Base-by-base conservation (phyloP, 2,329 filamentous ascomycete species). In the Madurella fahalii region DNA sequence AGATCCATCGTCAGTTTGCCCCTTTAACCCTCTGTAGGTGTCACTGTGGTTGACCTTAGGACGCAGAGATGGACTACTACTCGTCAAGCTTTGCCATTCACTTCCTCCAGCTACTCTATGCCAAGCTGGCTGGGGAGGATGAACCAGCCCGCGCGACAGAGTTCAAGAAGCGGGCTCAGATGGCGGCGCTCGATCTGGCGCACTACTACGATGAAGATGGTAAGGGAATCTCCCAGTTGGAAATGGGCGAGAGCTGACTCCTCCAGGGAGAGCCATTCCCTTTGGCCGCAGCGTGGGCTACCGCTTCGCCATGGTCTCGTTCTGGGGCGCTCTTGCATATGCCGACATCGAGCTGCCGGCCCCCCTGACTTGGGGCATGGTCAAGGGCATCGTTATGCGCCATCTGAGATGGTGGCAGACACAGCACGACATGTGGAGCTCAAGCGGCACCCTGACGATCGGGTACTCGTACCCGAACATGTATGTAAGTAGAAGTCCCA, bases 261-360 rank as follows among this genome's bases (percentile, higher is more conserved):
- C 2, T 13, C 1, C 42, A 64, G 57, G 84, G 5, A 78, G 86
- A 20, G 79, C 86, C 1, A 87, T 90, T 49, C 88, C 89, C 0
- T 93, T 90, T 61, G 89, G 89, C 3, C 81, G 89, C 46, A 89
- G 85, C 50, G 79, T 92, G 47, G 89, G 86, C 7, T 93, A 93
- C 68, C 82, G 88, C n/a, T 92, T 90, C 68, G 88, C 87, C 47
- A 91, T 91, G 84, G 84, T 86, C n/a, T 87, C 84, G 0, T 92
- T 92, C 72, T 92, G 88, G 88, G 85, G 86, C 12, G 85, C 87
- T 0, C 71, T 91, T 30, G 89, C 86, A 1, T 90, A 90, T 63
- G 87, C 87, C 4, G 84, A 84, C 60, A 84, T 90, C 48, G 85
- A 90, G 50, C 77, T 90, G 5, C 87, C 87, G 0, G 77, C 76